Evolutionary conservation across 371 early-diverging fungal species (phyloP).

Genomic region (Mucor sp.): DNA sequence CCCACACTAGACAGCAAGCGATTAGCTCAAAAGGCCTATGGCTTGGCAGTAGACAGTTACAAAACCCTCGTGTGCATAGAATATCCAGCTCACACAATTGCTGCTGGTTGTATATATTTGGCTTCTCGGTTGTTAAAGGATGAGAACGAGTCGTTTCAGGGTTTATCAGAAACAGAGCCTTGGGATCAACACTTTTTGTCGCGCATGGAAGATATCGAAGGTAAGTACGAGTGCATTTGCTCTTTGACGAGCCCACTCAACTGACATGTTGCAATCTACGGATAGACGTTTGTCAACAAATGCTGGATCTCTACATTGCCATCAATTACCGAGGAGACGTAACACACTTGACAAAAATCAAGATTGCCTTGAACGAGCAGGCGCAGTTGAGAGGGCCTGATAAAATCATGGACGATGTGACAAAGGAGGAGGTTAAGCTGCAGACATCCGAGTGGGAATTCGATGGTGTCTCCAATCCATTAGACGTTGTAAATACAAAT

Average conservation of each 20-base stretch:
- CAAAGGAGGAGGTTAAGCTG: slow-evolving; percentile 29
- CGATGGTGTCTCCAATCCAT: slow-evolving; percentile 23
- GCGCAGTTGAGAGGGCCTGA: slow-evolving; percentile 43
- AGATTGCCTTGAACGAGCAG: slow-evolving; percentile 58
- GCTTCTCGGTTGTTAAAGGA: slow-evolving; percentile 49
- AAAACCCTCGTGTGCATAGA: slow-evolving; percentile 60
- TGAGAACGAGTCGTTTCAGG: slow-evolving; percentile 27
- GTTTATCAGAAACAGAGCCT: slow-evolving; percentile 25
- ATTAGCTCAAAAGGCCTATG: slow-evolving; percentile 54
- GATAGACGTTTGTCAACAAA: slow-evolving; percentile 66
- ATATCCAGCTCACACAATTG: slow-evolving; percentile 66
- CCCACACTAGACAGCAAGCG: slow-evolving; percentile 40
- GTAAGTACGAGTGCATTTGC: slow-evolving; percentile 16
- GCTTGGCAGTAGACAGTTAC: slow-evolving; percentile 60
- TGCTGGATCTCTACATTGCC: slow-evolving; percentile 56
- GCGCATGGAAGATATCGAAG: slow-evolving; percentile 57
- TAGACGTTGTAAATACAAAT: slow-evolving; percentile 48
- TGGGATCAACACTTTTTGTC: slow-evolving; percentile 54
- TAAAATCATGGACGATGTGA: slow-evolving; percentile 32
- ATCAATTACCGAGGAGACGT: slow-evolving; percentile 35
- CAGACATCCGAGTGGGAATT: slow-evolving; percentile 32
- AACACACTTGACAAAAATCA: slow-evolving; percentile 49
- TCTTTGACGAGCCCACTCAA: not conserved
- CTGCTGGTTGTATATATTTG: slow-evolving; percentile 64
- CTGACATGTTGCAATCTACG: not conserved